Conservation (phyloP, 2,329 filamentous ascomycete species). For the Niveomyces coronatus region DNA sequence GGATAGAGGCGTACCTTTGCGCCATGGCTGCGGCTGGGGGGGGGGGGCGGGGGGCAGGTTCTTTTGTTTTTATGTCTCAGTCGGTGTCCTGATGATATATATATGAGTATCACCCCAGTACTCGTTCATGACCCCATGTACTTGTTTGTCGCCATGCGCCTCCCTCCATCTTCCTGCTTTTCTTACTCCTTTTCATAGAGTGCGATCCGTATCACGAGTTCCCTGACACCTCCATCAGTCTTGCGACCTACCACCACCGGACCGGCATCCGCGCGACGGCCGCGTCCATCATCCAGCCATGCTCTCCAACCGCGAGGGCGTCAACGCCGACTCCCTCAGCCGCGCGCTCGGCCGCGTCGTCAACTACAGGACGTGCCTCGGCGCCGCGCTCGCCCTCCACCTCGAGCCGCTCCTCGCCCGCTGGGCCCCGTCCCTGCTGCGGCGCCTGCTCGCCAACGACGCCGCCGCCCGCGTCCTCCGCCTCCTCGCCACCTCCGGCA, state of each 20-base stretch:
- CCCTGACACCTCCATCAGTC: too few species aligned
- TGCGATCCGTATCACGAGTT: too few species aligned
- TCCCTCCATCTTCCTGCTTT: too few species aligned
- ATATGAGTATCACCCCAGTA: too few species aligned
- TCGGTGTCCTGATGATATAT: too few species aligned
- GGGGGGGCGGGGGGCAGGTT: too few species aligned
- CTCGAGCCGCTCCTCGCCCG: slow-evolving; percentile 7
- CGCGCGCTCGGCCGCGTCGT: slow-evolving; percentile 14
- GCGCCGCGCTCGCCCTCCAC: slow-evolving; percentile 11
- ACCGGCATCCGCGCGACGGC: not conserved
- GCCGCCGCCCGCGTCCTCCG: not conserved
- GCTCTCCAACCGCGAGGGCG: slow-evolving; percentile 16
- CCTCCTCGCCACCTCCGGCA: not conserved
- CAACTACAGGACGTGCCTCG: slow-evolving; percentile 13
- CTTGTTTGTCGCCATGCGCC: too few species aligned
- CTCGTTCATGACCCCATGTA: too few species aligned
- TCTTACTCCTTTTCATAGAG: too few species aligned
- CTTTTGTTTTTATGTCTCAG: slow-evolving; percentile 56
- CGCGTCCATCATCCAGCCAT: slow-evolving; percentile 8
- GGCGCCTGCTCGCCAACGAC: slow-evolving; percentile 2
- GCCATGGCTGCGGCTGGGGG: too few species aligned
- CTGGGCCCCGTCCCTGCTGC: slow-evolving; percentile 5
- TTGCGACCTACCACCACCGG: too few species aligned
- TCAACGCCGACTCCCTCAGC: slow-evolving; percentile 16
- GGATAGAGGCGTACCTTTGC: too few species aligned